Base-by-base conservation (phyloP, 2,329 filamentous ascomycete genomes). In the Fusarium sp. region DNA sequence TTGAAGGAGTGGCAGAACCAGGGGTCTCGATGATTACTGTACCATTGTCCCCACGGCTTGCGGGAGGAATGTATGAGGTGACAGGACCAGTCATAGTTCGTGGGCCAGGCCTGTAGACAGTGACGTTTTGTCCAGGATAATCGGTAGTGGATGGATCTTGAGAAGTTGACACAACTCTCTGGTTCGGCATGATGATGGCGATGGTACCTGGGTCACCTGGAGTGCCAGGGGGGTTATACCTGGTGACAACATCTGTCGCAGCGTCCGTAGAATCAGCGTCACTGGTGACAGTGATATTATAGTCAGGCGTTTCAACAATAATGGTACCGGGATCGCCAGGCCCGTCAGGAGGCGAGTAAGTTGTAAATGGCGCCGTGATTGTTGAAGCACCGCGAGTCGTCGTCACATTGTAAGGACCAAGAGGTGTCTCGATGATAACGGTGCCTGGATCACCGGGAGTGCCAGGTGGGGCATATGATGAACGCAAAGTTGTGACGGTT, bases 11-110 rank as follows among this genome's bases (percentile, higher is more conserved):
- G 4, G 44, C 42, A 22, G 70, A 57, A 7, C 66, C 66, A 20
- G 66, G 70, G 13, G 70, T 73, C 44, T 73, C 70, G 7, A 73
- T 63, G 20, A 73, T 63, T 6, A 73, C 58, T 4, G 71, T 73
- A 3, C 71, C 71, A 14, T 67, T 71, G 3, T 39, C 69, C 42
- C 68, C 69, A 18, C 36, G 35, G 24, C 47, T 55, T 5, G 50
- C 32, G 3, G 71, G 71, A 20, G 71, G 67, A 5, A 58, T 32
- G 20, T 74, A 74, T 6, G 71, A 68, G 2, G 71, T 74, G n/a
- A 64, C 51, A 13, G 63, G 57, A 14, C 67, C 71, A 17, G 71
- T 74, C 15, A 74, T 68, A 2, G 67, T 69, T 28, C 50, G 56
- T 35, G 71, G 67, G 1, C 71, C 71, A 8, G 62, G 67, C 14